phyloP scores from a whole-genome alignment of 495 filamentous ascomycete genomes.

The Trichoderma gamsii region DNA sequence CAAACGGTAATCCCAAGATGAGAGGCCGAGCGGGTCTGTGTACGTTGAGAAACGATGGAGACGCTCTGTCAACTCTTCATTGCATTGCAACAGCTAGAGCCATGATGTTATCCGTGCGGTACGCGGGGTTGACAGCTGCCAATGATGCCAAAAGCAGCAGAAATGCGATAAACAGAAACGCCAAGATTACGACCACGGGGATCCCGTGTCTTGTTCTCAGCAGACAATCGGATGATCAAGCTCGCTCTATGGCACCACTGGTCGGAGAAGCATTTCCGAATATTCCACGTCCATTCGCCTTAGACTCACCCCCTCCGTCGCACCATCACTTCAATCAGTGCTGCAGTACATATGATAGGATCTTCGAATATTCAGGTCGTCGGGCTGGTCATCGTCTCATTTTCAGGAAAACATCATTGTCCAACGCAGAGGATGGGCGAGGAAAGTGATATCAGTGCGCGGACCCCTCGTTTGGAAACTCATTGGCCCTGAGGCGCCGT shows the following conservation, averaged over 20 bases:
- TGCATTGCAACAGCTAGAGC: neutral
- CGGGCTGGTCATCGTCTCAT: neutral
- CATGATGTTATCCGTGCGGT: neutral
- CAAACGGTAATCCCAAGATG: neutral
- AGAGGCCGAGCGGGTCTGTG: neutral
- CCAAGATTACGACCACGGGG: neutral
- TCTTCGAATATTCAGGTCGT: neutral
- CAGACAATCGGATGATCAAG: slow-evolving; percentile 5
- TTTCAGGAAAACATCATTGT: neutral
- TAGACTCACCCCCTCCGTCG: neutral
- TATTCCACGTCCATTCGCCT: neutral
- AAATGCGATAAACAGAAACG: neutral
- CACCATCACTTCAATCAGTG: neutral
- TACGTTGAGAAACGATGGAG: neutral
- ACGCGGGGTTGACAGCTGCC: neutral
- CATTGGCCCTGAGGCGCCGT: neutral
- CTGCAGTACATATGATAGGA: neutral
- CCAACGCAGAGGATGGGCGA: neutral
- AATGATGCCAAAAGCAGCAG: neutral
- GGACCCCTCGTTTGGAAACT: neutral
- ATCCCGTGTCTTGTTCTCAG: neutral
- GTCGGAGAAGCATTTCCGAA: neutral
- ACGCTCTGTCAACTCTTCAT: neutral
- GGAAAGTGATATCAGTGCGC: neutral
- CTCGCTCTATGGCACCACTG: neutral